Conservation (phyloP, 2,329 filamentous ascomycete species). For the Epichloe sp. region DNA sequence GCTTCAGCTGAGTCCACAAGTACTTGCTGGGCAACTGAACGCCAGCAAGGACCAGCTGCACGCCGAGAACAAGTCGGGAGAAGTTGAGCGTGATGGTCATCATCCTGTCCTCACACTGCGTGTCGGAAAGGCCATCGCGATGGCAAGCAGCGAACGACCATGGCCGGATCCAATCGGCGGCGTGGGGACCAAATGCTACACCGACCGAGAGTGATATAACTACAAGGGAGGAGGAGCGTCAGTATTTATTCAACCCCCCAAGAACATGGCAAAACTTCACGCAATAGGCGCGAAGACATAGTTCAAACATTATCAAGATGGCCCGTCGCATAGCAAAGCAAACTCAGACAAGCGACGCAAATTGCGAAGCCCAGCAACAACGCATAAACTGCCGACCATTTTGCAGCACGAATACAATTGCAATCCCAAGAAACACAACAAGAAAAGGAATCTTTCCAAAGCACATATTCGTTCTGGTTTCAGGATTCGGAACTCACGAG, state of each 20-base stretch:
- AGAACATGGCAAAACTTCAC: no score
- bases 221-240: not conserved
- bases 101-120: slow-evolving; percentile 37
- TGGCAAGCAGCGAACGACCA: slow-evolving; percentile 52
- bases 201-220: slow-evolving; percentile 77
- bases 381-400: no score
- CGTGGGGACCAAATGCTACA: slow-evolving; percentile 65
- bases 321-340: no score
- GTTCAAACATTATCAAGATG: no score
- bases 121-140: slow-evolving; percentile 8
- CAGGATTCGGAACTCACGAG: slow-evolving; percentile 43
- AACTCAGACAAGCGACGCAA: no score
- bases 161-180: slow-evolving; percentile 61
- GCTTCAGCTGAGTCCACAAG: slow-evolving; percentile 63
- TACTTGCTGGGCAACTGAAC: slow-evolving; percentile 80
- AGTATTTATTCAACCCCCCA: not conserved
- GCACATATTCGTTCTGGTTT: not conserved
- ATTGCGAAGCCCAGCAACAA: no score
- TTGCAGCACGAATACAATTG: no score
- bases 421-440: no score
- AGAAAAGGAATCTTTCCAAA: no score
- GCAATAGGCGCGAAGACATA: no score
- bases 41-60: slow-evolving; percentile 80
- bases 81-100: slow-evolving; percentile 71
- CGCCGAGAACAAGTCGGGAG: slow-evolving; percentile 72